Evolutionary conservation across 1,284 basidiomycete genomes (phyloP).

Genomic region (Sanghuangporus weigelae): DNA sequence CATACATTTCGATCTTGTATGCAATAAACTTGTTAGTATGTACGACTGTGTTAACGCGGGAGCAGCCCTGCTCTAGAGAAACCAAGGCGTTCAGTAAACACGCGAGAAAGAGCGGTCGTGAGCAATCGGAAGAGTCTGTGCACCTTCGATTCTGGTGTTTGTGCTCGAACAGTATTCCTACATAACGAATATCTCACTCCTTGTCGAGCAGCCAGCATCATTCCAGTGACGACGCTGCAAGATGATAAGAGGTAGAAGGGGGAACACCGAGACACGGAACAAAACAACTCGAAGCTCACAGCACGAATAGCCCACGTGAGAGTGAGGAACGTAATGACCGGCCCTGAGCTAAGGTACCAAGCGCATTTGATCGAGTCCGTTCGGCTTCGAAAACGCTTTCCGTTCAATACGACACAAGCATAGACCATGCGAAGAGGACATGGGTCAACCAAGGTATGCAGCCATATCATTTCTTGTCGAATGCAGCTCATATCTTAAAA

Average conservation of each 20-base stretch:
- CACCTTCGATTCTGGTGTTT: background rate
- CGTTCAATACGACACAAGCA: background rate
- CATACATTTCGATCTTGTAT: background rate
- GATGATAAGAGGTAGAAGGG: background rate
- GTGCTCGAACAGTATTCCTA: background rate
- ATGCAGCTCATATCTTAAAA: background rate
- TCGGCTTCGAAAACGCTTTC: background rate
- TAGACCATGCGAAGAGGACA: conserved; percentile 18
- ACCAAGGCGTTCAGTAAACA: background rate
- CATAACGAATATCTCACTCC: background rate
- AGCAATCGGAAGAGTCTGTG: background rate
- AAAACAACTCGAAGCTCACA: background rate
- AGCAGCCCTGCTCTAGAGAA: background rate
- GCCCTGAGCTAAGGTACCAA: conserved; percentile 23
- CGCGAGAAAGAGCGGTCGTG: background rate
- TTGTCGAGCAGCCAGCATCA: background rate
- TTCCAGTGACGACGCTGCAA: background rate
- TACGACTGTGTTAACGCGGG: too few relatives aligned
- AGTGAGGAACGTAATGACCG: conserved; percentile 21
- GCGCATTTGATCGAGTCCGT: background rate
- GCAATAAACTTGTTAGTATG: background rate
- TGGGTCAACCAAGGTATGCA: conserved; percentile 39
- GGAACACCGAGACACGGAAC: background rate
- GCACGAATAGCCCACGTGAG: too few relatives aligned
- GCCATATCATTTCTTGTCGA: background rate